Conservation (phyloP, 225 moss, liverwort and hornwort species). For the Marchantia paleacea region DNA sequence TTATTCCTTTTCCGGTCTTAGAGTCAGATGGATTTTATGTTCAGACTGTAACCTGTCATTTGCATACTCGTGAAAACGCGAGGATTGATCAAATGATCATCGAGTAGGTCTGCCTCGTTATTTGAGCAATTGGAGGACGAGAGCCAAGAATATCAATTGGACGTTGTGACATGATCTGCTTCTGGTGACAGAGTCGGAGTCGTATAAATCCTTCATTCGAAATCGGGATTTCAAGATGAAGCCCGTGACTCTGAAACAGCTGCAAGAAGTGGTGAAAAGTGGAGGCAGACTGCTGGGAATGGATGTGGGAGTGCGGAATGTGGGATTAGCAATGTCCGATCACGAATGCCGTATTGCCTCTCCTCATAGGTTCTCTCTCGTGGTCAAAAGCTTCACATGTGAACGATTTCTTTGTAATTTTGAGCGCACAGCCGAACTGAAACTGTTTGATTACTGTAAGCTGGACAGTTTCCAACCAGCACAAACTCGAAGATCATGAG, state of each 20-base stretch:
- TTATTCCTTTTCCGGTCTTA: no score
- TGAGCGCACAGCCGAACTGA: not conserved
- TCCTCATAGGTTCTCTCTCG: conserved; percentile 50
- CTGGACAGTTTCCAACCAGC: not conserved
- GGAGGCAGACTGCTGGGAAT: conserved; percentile 67
- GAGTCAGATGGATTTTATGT: no score
- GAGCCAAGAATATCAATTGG: no score
- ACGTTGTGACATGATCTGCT: no score
- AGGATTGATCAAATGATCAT: no score
- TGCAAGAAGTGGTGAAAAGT: conserved; percentile 46
- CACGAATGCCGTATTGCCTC: conserved; percentile 58
- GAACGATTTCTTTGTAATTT: not conserved
- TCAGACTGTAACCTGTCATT: no score
- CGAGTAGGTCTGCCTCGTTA: no score
- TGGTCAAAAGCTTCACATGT: not conserved
- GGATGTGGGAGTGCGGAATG: conserved; percentile 73
- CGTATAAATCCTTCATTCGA: no score
- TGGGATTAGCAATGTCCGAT: conserved; percentile 76
- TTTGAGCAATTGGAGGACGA: no score
- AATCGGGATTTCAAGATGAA: conserved; percentile 37
- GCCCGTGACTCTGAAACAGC: conserved; percentile 66
- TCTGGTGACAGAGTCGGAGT: no score
- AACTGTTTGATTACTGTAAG: not conserved
- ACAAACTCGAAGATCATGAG: not conserved
- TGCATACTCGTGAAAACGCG: no score